Evolutionary conservation across 23 red algal species (phyloP).

Genomic region (Gracilaria caudata): DNA sequence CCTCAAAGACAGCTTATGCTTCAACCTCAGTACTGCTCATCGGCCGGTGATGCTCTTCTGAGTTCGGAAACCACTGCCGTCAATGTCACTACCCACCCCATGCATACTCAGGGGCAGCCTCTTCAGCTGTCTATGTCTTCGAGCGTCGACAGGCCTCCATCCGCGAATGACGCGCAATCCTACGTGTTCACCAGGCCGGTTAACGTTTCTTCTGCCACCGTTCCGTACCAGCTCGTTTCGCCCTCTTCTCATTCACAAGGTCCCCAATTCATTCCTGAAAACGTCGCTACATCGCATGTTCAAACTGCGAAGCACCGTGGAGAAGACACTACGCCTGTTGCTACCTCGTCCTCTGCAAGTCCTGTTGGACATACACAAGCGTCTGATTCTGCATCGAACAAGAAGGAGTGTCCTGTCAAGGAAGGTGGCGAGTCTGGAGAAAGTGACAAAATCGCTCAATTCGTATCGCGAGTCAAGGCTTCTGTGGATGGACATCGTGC

Average conservation of each 20-base stretch:
- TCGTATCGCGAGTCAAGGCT: conserved; percentile 27
- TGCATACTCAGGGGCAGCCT: background rate
- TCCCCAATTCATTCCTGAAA: background rate
- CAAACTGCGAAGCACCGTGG: background rate
- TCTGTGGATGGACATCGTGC: background rate
- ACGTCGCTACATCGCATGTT: background rate
- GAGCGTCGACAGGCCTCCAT: background rate
- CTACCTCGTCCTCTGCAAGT: background rate
- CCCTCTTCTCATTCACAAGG: background rate
- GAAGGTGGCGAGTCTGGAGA: background rate
- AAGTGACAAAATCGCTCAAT: conserved; percentile 15
- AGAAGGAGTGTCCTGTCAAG: background rate
- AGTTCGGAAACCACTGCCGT: background rate
- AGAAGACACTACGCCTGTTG: background rate
- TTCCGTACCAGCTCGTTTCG: conserved; percentile 11
- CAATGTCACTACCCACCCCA: background rate
- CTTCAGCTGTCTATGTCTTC: background rate
- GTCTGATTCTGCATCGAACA: background rate
- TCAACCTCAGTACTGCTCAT: background rate
- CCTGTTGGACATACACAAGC: background rate
- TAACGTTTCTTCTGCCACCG: background rate
- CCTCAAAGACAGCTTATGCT: background rate
- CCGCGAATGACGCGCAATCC: background rate
- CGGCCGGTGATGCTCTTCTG: background rate
- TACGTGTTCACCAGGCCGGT: background rate